These are phyloP conservation scores for Neonectria hederae DNA, from an alignment of 2,329 filamentous ascomycete species.

Conservation along the genomic window DNA sequence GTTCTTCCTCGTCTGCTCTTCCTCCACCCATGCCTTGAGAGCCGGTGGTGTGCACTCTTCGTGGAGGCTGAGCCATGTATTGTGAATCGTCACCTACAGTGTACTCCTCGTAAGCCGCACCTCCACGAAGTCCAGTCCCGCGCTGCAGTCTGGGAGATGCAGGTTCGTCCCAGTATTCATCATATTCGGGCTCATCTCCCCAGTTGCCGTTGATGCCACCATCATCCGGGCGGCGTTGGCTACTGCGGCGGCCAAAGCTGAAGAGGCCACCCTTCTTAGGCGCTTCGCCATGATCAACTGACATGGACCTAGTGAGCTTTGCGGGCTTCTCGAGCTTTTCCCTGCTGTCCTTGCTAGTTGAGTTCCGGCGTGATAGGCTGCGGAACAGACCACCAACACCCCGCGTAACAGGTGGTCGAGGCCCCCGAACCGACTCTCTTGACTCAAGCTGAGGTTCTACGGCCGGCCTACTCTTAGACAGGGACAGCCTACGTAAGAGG, in stretches of 20 bases:
- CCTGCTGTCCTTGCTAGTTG: constrained; percentile 40
- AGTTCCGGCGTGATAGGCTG: constrained; percentile 52
- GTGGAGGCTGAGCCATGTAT: constrained; percentile 58
- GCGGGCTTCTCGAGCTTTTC: constrained; percentile 44
- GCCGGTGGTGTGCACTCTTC: constrained; percentile 44
- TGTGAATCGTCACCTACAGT: constrained; percentile 65
- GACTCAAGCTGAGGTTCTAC: constrained; percentile 51
- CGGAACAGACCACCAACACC: constrained; percentile 56
- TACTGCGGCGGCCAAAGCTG: constrained; percentile 53
- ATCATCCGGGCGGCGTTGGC: constrained; percentile 54
- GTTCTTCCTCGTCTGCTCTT: constrained; percentile 33
- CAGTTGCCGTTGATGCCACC: constrained; percentile 66
- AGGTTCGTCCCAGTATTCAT: constrained; percentile 41
- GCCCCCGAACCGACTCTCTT: constrained; percentile 51
- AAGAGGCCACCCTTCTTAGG: constrained; percentile 55
- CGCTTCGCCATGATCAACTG: constrained; percentile 63
- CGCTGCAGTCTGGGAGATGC: constrained; percentile 31
- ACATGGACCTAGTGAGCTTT: constrained; percentile 67
- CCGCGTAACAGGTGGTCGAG: constrained; percentile 59
- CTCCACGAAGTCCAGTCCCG: constrained; percentile 51
- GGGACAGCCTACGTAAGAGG: constrained; percentile 58
- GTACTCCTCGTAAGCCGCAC: constrained; percentile 59
- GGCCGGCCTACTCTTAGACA: constrained; percentile 48
- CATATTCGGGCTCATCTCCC: constrained; percentile 55
- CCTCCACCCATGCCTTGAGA: constrained; percentile 40